phyloP scores from a whole-genome alignment of 2,329 filamentous ascomycete genomes.

The Trichoderma sp. region DNA sequence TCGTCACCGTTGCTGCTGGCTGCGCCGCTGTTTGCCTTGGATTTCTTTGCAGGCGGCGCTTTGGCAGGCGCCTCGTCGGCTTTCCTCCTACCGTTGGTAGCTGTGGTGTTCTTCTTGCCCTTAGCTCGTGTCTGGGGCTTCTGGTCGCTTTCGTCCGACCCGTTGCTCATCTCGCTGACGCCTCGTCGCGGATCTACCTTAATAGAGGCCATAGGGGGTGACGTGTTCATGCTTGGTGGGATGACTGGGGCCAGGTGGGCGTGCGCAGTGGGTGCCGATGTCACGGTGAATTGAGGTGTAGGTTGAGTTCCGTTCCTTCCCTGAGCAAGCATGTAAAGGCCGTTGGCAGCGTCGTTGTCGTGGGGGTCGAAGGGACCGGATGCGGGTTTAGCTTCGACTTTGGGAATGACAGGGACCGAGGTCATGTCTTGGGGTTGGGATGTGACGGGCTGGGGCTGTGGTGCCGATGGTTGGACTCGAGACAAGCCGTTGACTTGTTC shows the following conservation, averaged over 20 bases:
- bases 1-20: conserved; percentile 32
- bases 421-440: conserved; percentile 58
- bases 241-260: conserved; percentile 48
- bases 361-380: conserved; percentile 79
- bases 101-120: conserved; percentile 63
- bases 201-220: conserved; percentile 52
- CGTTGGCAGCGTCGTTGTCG: conserved; percentile 94
- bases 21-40: conserved; percentile 49
- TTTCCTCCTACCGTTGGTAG: conserved; percentile 73
- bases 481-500: conserved; percentile 45
- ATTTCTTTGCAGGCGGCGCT: conserved; percentile 67
- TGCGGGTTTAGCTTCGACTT: conserved; percentile 52
- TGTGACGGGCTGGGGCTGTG: conserved; percentile 36
- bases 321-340: conserved; percentile 83
- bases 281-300: conserved; percentile 49
- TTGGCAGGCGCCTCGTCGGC: conserved; percentile 68
- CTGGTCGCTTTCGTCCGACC: conserved; percentile 72
- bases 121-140: conserved; percentile 67
- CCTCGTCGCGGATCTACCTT: conserved; percentile 55
- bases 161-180: conserved; percentile 68
- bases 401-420: conserved; percentile 43
- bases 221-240: conserved; percentile 42
- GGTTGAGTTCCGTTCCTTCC: conserved; percentile 59
- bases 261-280: conserved; percentile 50
- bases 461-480: conserved; percentile 27